phyloP scores from a whole-genome alignment of 1,139 yeast genomes.

The Hansenula lynferdii region DNA sequence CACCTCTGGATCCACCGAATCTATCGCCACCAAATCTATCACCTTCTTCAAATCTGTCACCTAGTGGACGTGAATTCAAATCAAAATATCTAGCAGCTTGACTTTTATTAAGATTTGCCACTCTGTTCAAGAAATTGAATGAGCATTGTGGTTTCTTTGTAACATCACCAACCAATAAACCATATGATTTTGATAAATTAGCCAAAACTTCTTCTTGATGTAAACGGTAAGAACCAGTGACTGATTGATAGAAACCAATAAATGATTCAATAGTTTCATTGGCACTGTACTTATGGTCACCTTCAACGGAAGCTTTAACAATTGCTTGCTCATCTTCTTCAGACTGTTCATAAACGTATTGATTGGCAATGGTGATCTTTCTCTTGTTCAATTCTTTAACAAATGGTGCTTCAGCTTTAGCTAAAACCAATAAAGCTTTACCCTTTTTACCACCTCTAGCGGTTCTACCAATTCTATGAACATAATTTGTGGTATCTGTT shows the following conservation, averaged over 20 bases:
- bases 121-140: constrained; percentile 18
- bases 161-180: constrained; percentile 14
- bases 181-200: constrained; percentile 16
- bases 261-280: constrained; percentile 28
- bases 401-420: constrained; percentile 46
- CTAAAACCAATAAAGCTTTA: constrained; percentile 47
- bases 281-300: constrained; percentile 20
- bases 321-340: constrained; percentile 25
- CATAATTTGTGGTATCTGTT: constrained; percentile 67
- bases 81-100: constrained; percentile 22
- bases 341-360: constrained; percentile 26
- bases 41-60: no score
- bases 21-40: constrained; percentile 5
- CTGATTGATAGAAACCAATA: constrained; percentile 32
- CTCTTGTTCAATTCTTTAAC: constrained; percentile 39
- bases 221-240: constrained; percentile 27
- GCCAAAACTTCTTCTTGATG: constrained; percentile 16
- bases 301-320: constrained; percentile 22
- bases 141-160: constrained; percentile 14
- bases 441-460: constrained; percentile 92
- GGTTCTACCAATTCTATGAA: constrained; percentile 95
- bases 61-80: constrained; percentile 8
- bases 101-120: constrained; percentile 11
- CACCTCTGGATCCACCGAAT: constrained; percentile 2
- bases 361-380: constrained; percentile 46